Conservation (phyloP, 129 eudicot species). For the Artemisia annua region DNA sequence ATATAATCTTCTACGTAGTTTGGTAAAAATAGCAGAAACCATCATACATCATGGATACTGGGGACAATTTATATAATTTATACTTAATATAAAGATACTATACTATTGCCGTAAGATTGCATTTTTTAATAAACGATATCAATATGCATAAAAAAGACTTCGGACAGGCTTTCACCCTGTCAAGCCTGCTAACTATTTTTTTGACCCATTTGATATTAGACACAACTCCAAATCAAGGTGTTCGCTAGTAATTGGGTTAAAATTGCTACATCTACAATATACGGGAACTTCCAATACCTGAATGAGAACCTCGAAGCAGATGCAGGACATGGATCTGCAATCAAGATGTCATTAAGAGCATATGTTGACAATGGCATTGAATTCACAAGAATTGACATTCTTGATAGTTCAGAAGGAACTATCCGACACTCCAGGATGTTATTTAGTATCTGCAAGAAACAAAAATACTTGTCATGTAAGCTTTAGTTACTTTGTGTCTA, state of each 20-base stretch:
- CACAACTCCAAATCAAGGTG: no score
- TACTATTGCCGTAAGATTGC: no score
- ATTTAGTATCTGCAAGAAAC: conserved; percentile 54
- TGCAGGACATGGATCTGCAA: conserved; percentile 90
- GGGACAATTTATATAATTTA: no score
- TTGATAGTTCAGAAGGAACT: conserved; percentile 63
- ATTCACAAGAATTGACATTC: conserved; percentile 70
- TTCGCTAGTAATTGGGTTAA: not conserved
- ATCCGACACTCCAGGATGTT: conserved; percentile 58
- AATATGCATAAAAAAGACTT: no score
- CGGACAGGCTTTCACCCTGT: no score
- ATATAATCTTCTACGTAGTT: no score
- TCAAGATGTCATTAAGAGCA: conserved; percentile 78
- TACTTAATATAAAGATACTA: no score
- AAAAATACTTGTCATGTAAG: not conserved
- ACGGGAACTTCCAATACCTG: conserved; percentile 45
- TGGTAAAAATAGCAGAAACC: no score
- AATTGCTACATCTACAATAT: not conserved
- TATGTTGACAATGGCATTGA: conserved; percentile 48
- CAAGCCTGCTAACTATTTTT: no score
- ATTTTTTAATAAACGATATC: no score
- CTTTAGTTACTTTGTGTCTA: not conserved
- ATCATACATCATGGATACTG: no score
- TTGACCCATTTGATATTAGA: no score
- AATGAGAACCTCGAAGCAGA: conserved; percentile 85